Conservation (phyloP, 768 basidiomycete genomes). For the Lentinula sp. region DNA sequence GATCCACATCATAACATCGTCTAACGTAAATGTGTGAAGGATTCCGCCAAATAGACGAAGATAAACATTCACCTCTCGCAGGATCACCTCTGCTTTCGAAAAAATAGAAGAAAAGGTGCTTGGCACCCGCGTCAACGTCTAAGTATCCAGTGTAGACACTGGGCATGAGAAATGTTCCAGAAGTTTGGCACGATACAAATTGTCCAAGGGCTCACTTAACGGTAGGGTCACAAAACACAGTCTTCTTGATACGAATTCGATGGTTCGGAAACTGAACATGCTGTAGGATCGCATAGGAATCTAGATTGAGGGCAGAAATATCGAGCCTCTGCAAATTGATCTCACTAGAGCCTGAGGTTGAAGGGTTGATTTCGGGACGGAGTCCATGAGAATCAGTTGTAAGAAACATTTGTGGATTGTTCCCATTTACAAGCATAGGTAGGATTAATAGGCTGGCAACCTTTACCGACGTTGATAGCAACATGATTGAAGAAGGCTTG, state of each 20-base stretch:
- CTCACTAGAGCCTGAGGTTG: background rate
- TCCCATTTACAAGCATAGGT: background rate
- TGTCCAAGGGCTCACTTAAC: conserved; percentile 23
- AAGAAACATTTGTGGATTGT: background rate
- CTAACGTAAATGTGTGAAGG: conserved; percentile 18
- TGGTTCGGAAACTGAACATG: conserved; percentile 31
- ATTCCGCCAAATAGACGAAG: conserved; percentile 18
- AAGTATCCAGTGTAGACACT: conserved; percentile 41
- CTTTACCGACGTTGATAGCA: background rate
- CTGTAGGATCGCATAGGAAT: conserved; percentile 15
- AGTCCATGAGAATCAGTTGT: background rate
- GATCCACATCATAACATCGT: conserved; percentile 70
- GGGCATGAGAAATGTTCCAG: background rate
- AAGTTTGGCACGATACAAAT: background rate
- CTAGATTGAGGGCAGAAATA: conserved; percentile 1
- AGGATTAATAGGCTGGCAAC: background rate
- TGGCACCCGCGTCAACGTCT: conserved; percentile 43
- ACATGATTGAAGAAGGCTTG: background rate
- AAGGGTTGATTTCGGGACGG: background rate
- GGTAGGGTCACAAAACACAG: conserved; percentile 38
- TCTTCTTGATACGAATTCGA: conserved; percentile 37
- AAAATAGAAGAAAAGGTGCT: conserved; percentile 70
- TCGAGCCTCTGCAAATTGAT: background rate
- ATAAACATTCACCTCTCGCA: conserved; percentile 34
- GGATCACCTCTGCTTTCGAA: conserved; percentile 64